phyloP scores from a whole-genome alignment of 208 protist species.

The Tritrichomonas foetus region DNA sequence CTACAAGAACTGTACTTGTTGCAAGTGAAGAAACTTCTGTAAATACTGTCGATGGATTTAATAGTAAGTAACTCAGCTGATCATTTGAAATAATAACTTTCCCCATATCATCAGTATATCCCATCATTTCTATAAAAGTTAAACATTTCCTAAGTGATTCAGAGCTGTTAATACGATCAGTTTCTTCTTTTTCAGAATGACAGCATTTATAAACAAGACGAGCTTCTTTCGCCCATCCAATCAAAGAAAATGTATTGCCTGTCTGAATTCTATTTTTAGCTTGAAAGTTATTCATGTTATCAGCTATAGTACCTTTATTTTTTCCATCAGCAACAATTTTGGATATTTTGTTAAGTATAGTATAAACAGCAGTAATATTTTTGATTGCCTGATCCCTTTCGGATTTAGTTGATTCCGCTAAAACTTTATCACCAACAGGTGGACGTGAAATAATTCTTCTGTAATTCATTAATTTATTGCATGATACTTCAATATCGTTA shows the following conservation, averaged over 20 bases:
- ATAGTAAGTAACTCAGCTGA: background rate
- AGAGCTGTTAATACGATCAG: background rate
- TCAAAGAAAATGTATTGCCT: background rate
- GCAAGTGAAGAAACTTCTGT: background rate
- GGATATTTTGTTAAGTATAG: background rate
- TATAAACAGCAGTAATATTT: background rate
- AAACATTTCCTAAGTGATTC: background rate
- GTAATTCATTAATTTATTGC: background rate
- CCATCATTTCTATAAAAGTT: background rate
- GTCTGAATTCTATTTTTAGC: background rate
- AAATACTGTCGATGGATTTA: conserved; percentile 20
- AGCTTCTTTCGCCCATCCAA: background rate
- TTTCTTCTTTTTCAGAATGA: background rate
- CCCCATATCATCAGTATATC: background rate
- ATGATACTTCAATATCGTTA: background rate
- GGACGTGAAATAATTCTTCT: background rate
- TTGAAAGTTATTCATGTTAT: conserved; percentile 27
- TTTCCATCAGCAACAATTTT: background rate
- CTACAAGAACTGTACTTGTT: background rate
- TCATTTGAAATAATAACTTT: background rate
- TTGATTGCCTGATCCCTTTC: background rate
- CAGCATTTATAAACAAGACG: background rate
- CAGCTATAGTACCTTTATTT: background rate
- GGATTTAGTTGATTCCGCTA: background rate
- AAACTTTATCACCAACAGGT: background rate